Percentiles rank a stretch among this genome's conserved stretches.
Evolutionary conservation across 2,329 filamentous ascomycete species (phyloP).

Genomic region (Fusarium nelsonii): DNA sequence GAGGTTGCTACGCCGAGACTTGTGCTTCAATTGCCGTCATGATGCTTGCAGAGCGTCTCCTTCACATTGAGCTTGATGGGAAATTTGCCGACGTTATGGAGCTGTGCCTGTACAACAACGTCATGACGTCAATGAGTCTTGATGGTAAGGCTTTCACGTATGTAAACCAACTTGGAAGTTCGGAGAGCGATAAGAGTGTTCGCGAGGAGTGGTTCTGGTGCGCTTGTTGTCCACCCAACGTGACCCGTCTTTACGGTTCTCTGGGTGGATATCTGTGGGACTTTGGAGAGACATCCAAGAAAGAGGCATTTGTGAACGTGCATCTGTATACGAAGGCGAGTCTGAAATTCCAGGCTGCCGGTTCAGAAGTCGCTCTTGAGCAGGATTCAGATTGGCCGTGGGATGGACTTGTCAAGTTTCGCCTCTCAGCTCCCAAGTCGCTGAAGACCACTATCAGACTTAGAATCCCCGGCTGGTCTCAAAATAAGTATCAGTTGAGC

Average conservation of each 20-base stretch:
- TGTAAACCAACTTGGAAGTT: conserved; percentile 69
- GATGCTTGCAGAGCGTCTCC: conserved; percentile 69
- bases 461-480: conserved; percentile 67
- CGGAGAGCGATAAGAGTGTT: neutral
- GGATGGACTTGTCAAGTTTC: conserved; percentile 64
- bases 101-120: conserved; percentile 69
- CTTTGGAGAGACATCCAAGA: conserved; percentile 44
- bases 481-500: conserved; percentile 49
- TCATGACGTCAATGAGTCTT: conserved; percentile 68
- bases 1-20: conserved; percentile 31
- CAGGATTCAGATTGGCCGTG: conserved; percentile 66
- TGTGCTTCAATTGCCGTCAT: conserved; percentile 59
- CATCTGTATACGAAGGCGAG: conserved; percentile 68
- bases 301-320: conserved; percentile 60
- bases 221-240: conserved; percentile 72
- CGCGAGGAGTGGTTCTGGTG: conserved; percentile 56
- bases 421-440: conserved; percentile 49
- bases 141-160: conserved; percentile 71
- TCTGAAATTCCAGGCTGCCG: conserved; percentile 55
- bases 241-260: conserved; percentile 66
- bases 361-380: conserved; percentile 54
- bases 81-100: conserved; percentile 71
- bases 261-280: conserved; percentile 70
- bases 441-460: conserved; percentile 58
- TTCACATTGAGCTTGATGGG: conserved; percentile 65